Evolutionary conservation across 129 eudicot species (phyloP).

Genomic region (Silybum marianum): DNA sequence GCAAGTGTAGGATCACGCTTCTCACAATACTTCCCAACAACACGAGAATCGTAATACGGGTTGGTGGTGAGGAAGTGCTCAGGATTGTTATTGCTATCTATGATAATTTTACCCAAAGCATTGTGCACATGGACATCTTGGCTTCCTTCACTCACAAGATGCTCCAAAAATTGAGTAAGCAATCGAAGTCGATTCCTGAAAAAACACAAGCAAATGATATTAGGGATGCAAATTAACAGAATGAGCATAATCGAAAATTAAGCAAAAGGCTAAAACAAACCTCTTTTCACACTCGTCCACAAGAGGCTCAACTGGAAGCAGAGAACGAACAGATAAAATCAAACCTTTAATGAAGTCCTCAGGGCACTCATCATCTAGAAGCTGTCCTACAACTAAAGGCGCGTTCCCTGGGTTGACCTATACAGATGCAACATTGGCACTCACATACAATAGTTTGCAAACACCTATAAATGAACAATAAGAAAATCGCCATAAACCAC

Average conservation of each 20-base stretch:
- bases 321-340: conserved; percentile 84
- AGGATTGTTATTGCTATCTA: conserved; percentile 87
- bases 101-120: conserved; percentile 91
- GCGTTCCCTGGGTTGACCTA: conserved; percentile 97
- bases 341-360: conserved; percentile 96
- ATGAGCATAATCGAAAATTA: not conserved
- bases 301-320: conserved; percentile 97
- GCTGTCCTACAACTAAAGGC: conserved; percentile 96
- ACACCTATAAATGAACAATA: conserved; percentile 1
- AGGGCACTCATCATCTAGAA: conserved; percentile 93
- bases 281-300: conserved; percentile 98
- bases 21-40: conserved; percentile 96
- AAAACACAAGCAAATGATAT: conserved; percentile 25
- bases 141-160: conserved; percentile 97
- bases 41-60: conserved; percentile 91
- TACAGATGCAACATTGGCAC: not conserved
- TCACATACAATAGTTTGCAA: not conserved
- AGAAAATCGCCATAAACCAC: not conserved
- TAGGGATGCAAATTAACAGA: conserved; percentile 15
- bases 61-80: conserved; percentile 93
- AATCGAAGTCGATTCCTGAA: conserved; percentile 89
- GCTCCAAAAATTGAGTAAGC: conserved; percentile 92
- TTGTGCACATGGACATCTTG: conserved; percentile 95
- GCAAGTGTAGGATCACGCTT: conserved; percentile 98
- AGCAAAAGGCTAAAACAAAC: conserved; percentile 25